These are phyloP conservation scores for Gynandropsis gynandra DNA, from an alignment of 345 rosid species.

Conservation along the genomic window DNA sequence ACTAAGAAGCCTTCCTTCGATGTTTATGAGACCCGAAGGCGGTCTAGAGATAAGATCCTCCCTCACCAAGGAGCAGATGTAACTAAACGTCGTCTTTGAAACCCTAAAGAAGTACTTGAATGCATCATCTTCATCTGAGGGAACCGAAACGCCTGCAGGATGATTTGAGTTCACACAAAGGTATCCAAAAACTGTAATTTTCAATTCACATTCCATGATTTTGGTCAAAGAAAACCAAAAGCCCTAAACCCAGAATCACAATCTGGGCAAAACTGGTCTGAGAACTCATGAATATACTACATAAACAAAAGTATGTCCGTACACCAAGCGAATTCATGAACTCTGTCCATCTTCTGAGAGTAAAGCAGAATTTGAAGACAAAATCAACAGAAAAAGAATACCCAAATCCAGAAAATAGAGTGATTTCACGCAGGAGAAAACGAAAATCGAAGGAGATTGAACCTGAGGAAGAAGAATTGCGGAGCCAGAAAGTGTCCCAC, in stretches of 20 bases:
- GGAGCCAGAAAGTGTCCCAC: constrained; percentile 84
- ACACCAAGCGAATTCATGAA: too few species aligned
- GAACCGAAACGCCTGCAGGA: constrained; percentile 32
- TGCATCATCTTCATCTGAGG: constrained; percentile 67
- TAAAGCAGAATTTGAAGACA: too few species aligned
- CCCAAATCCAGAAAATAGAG: neutral
- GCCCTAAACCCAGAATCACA: neutral
- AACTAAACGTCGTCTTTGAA: constrained; percentile 72
- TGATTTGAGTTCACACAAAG: neutral
- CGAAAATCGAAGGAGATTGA: constrained; percentile 8
- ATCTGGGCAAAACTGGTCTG: neutral
- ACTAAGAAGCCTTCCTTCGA: constrained; percentile 92
- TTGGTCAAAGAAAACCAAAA: neutral
- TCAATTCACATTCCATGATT: neutral
- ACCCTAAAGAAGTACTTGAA: constrained; percentile 87
- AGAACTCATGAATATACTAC: neutral
- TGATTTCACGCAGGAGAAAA: neutral
- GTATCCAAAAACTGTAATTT: neutral
- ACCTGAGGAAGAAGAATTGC: constrained; percentile 65
- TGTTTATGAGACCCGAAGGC: constrained; percentile 90
- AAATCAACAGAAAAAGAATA: neutral
- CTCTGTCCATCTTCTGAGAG: too few species aligned
- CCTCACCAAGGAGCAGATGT: constrained; percentile 79
- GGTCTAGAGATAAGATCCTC: constrained; percentile 90
- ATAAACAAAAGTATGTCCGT: neutral